Evolutionary conservation across 1,284 basidiomycete genomes (phyloP), one percentile per base, ranked within the genome.

Genomic region (Ganoderma sinense): DNA sequence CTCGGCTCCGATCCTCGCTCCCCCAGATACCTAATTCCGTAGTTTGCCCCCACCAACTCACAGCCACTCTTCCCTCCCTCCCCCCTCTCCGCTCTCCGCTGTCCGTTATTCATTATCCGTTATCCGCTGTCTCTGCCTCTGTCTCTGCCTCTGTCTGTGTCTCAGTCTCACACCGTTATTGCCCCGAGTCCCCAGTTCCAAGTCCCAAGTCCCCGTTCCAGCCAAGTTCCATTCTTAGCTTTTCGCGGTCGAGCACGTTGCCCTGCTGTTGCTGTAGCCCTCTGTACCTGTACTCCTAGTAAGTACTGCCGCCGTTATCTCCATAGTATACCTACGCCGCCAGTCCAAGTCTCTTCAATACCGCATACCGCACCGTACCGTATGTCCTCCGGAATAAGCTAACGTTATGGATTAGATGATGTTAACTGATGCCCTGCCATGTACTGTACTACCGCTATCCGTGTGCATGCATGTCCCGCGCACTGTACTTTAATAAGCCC

Each of bases 161-260:
- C 2, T 36, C 36, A 36, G 36, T 53, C 29, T 29, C 53, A 56
- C 53, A 18, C 31, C 31, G 29, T 56, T 56, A 33, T 56, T 18
- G 53, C 53, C 18, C 6, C n/a, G n/a, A n/a, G n/a, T n/a, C n/a
- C n/a, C n/a, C n/a, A n/a, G n/a, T n/a, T n/a, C n/a, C n/a, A n/a
- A n/a, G n/a, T n/a, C n/a, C n/a, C n/a, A n/a, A n/a, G n/a, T n/a
- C n/a, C n/a, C n/a, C n/a, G n/a, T n/a, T n/a, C n/a, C n/a, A n/a
- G n/a, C n/a, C n/a, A n/a, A n/a, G 14, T 20, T 33, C 56, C 56
- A 61, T 61, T 39, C 36, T 41, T 61, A 61, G 59, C 59, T 61
- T 61, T 41, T 61, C 59, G 59, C 39, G 59, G 59, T 61, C 59
- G 59, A 26, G 59, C 59, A 61, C 59, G 59, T 40, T 61, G 41